Evolutionary conservation across 495 filamentous ascomycete genomes (phyloP).

Genomic region (Choiromyces venosus): DNA sequence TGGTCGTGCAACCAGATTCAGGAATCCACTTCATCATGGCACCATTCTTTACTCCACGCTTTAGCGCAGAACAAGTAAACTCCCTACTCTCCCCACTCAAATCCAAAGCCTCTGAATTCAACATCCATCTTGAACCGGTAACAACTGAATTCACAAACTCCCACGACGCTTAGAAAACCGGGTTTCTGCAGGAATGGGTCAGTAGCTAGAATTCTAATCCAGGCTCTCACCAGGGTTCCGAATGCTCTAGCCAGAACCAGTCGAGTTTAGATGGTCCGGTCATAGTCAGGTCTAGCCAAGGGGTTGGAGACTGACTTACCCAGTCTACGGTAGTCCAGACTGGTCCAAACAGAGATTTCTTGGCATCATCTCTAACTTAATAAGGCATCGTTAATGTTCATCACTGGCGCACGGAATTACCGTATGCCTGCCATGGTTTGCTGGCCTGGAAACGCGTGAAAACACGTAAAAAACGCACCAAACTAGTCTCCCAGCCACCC

Average conservation of each 20-base stretch:
- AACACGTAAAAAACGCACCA: no score
- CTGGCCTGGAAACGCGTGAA: no score
- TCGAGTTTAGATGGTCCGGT: no score
- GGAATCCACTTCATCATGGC: slow-evolving; percentile 40
- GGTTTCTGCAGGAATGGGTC: slow-evolving; percentile 46
- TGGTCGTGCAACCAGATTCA: slow-evolving; percentile 25
- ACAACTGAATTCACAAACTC: slow-evolving; percentile 45
- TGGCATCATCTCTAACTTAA: no score
- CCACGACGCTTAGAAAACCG: slow-evolving; percentile 44
- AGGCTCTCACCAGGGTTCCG: no score
- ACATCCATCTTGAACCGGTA: slow-evolving; percentile 40
- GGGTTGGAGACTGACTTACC: no score
- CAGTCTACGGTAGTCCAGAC: slow-evolving; percentile 49
- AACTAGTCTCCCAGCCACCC: no score
- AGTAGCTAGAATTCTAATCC: slow-evolving; percentile 31
- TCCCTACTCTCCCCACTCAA: slow-evolving; percentile 45
- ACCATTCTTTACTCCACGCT: slow-evolving; percentile 46
- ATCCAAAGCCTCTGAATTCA: slow-evolving; percentile 38
- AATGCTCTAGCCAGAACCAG: no score
- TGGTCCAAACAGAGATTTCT: slow-evolving; percentile 56
- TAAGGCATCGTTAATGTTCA: slow-evolving; percentile 41
- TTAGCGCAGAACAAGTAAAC: slow-evolving; percentile 43
- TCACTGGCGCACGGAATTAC: no score
- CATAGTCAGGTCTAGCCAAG: slow-evolving; percentile 50
- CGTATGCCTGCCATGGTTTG: no score